Evolutionary conservation across 257 asterid genomes (phyloP).

Genomic region (Cordia subcordata): DNA sequence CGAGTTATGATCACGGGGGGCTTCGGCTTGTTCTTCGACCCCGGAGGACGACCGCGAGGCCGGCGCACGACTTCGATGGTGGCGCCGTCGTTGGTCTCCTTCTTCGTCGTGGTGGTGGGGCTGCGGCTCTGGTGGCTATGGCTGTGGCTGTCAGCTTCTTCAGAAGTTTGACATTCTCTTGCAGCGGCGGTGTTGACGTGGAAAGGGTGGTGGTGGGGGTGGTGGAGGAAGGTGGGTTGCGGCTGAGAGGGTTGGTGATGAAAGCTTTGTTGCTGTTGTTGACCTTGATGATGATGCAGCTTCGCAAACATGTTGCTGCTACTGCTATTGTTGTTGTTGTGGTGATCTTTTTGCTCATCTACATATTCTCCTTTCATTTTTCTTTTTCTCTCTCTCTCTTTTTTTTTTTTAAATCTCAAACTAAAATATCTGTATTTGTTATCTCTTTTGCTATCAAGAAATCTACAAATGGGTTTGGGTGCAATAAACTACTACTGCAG

Average conservation of each 20-base stretch:
- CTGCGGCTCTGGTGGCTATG: conserved; percentile 7
- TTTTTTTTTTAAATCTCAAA: neutral
- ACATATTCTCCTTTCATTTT: conserved; percentile 43
- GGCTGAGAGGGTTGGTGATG: conserved; percentile 20
- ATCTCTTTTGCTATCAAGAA: neutral
- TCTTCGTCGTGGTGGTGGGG: neutral
- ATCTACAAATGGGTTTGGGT: neutral
- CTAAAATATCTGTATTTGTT: neutral
- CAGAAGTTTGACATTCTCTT: conserved; percentile 9
- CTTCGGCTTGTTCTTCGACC: conserved; percentile 67
- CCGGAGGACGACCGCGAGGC: conserved; percentile 80
- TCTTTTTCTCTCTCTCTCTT: neutral
- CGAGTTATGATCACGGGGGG: conserved; percentile 52
- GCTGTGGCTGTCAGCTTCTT: conserved; percentile 19
- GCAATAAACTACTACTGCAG: conserved; percentile 1
- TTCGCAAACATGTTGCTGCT: conserved; percentile 41
- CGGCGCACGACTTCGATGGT: conserved; percentile 70
- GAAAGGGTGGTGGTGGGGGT: conserved; percentile 6
- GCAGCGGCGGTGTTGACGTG: conserved; percentile 9
- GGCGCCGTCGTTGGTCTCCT: conserved; percentile 48
- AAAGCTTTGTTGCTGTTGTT: conserved; percentile 19
- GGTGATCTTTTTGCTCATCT: conserved; percentile 30
- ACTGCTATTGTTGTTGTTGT: neutral
- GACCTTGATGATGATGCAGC: conserved; percentile 33
- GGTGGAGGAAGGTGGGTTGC: conserved; percentile 16